Conservation (phyloP, 768 basidiomycete species). For the Podaxis sp. region DNA sequence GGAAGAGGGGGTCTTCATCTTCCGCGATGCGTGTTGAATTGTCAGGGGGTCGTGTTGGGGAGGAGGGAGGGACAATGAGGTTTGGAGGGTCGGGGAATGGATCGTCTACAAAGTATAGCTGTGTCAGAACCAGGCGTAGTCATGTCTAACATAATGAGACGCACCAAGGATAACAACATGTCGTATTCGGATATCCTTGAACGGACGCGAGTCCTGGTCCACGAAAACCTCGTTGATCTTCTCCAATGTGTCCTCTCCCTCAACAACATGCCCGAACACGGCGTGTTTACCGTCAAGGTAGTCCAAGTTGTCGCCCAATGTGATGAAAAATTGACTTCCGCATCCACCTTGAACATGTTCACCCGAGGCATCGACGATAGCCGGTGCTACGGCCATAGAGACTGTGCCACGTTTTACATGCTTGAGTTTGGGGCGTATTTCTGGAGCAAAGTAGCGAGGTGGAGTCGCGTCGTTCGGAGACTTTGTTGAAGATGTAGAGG, state of each 20-base stretch:
- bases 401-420: conserved; percentile 86
- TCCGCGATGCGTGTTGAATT: conserved; percentile 89
- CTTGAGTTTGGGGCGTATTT: conserved; percentile 78
- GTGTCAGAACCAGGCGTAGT: not conserved
- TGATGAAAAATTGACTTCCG: conserved; percentile 97
- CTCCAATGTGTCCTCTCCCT: conserved; percentile 88
- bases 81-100: conserved; percentile 89
- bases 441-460: conserved; percentile 87
- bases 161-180: conserved; percentile 94
- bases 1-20: conserved; percentile 86
- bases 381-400: conserved; percentile 96
- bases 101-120: conserved; percentile 63
- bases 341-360: conserved; percentile 68
- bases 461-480: conserved; percentile 33
- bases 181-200: conserved; percentile 92
- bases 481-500: conserved; percentile 35
- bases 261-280: conserved; percentile 94
- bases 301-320: conserved; percentile 85
- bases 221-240: conserved; percentile 91
- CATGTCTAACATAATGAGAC: conserved; percentile 14
- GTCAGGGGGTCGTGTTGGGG: conserved; percentile 82
- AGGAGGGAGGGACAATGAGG: conserved; percentile 67
- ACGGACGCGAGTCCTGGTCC: conserved; percentile 85
- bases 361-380: conserved; percentile 29
- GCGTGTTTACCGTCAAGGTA: conserved; percentile 94